A percentile compares a stretch with the other conserved stretches of the same genome.
phyloP scores from a whole-genome alignment of 106 monocot genomes.

The Narthecium ossifragum region DNA sequence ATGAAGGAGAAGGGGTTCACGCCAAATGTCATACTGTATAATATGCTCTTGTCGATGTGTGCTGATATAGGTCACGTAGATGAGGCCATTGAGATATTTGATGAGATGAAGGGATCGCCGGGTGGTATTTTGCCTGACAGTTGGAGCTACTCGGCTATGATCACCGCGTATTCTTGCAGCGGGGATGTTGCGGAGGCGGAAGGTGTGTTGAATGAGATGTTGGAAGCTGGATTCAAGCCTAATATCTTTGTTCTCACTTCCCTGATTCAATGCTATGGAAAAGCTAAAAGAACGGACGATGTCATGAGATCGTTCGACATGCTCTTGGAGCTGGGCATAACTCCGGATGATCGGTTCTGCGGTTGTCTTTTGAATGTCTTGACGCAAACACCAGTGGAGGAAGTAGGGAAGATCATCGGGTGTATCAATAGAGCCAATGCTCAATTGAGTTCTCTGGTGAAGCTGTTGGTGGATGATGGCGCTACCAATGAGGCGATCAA shows the following conservation, averaged over 20 bases:
- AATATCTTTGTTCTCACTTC: conserved; percentile 85
- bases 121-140: conserved; percentile 53
- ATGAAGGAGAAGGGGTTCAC: conserved; percentile 52
- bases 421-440: conserved; percentile 46
- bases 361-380: conserved; percentile 80
- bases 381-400: conserved; percentile 49
- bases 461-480: conserved; percentile 34
- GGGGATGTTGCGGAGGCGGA: conserved; percentile 71
- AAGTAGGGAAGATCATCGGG: conserved; percentile 48
- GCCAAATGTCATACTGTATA: conserved; percentile 55
- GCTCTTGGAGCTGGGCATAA: conserved; percentile 50
- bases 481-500: conserved; percentile 22
- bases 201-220: conserved; percentile 60
- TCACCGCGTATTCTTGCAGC: conserved; percentile 74
- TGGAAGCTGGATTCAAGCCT: conserved; percentile 63
- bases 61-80: conserved; percentile 72
- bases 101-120: conserved; percentile 56
- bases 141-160: conserved; percentile 79
- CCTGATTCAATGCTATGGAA: conserved; percentile 84
- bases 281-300: conserved; percentile 39
- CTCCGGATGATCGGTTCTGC: conserved; percentile 74
- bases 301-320: conserved; percentile 44
- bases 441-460: conserved; percentile 56
- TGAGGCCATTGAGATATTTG: conserved; percentile 59
- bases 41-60: conserved; percentile 84